Base-by-base conservation (phyloP, 2,329 filamentous ascomycete species). In the Aspergillus unguis region DNA sequence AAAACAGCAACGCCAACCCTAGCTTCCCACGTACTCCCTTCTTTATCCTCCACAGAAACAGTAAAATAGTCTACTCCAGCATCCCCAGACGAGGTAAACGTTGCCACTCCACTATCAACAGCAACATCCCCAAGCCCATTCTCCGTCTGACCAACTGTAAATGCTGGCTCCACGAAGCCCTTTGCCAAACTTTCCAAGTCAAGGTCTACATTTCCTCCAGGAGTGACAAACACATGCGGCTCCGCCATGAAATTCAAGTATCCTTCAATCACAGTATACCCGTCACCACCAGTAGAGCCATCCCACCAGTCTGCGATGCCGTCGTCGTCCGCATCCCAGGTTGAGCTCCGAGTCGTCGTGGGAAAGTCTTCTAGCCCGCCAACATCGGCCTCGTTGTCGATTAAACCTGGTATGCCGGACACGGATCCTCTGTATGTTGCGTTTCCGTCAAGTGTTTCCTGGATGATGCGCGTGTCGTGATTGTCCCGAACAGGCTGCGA, bases 291-390 rank as follows among this genome's bases (percentile, higher is more conserved):
- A 7, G 45, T 46, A 6, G 53, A 55, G 2, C 50, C 50, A 44
- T 55, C 53, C 53, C 53, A 55, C 53, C 53, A 55, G 31, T 55
- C 53, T 8, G 50, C 44, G 8, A 55, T 47, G 2, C 53, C 53
- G 11, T 55, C 42, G 11, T 47, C 27, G 10, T 55, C 41, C 4
- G 50, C 26, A 17, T 55, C 53, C 53, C 53, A 55, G 31, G 8
- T 47, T 2, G 29, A 33, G 31, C 41, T 33, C 11, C 53, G 48
- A 17, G 53, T 36, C 3, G 44, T 29, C 1, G 41, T 52, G 1
- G 53, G 46, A 23, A 49, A 50, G 1, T 55, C 45, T 11, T 53
- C 53, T 3, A 55, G 25, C 2, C 53, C 53, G n/a, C 53, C 53
- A 1, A 27, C 45, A 11, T 55, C 53, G 3, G 31, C 49, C 23